phyloP scores from a whole-genome alignment of 306 rosid genomes.

The Vigna radiata region DNA sequence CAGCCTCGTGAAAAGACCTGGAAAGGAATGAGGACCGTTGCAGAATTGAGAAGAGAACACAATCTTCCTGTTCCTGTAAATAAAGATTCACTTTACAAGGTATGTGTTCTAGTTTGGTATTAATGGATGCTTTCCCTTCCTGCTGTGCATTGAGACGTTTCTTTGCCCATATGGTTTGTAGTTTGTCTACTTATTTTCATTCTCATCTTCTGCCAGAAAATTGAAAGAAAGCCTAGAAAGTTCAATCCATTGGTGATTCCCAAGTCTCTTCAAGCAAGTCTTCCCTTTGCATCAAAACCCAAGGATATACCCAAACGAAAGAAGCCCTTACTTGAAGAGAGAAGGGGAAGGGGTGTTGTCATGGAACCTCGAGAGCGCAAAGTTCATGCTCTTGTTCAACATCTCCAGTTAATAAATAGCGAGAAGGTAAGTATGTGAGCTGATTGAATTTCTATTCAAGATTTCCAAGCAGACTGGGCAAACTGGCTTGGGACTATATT shows the following conservation, averaged over 20 bases:
- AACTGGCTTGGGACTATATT: neutral
- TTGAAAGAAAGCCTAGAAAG: conserved; percentile 78
- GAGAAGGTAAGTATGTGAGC: conserved; percentile 62
- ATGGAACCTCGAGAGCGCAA: conserved; percentile 77
- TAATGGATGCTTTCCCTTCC: neutral
- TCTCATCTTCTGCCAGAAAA: conserved; percentile 54
- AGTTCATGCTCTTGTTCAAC: conserved; percentile 73
- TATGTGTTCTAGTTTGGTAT: conserved; percentile 44
- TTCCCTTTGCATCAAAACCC: conserved; percentile 84
- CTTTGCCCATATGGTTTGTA: neutral
- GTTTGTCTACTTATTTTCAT: conserved; percentile 13
- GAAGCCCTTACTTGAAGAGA: conserved; percentile 59
- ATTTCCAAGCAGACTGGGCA: conserved; percentile 15
- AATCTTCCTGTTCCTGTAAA: conserved; percentile 76
- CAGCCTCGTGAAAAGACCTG: conserved; percentile 84
- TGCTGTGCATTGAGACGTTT: neutral
- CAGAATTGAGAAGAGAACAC: conserved; percentile 84
- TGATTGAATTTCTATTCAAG: conserved; percentile 8
- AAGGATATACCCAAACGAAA: conserved; percentile 61
- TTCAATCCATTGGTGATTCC: conserved; percentile 92
- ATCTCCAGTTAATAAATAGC: conserved; percentile 58
- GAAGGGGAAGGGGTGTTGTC: conserved; percentile 82
- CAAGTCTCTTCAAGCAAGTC: conserved; percentile 64
- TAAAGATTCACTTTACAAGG: conserved; percentile 93
- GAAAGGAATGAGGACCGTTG: conserved; percentile 93